Evolutionary conservation across 225 moss, liverwort and hornwort species (phyloP), one percentile per base, ranked within the genome.

Genomic region (Climacium dendroides): DNA sequence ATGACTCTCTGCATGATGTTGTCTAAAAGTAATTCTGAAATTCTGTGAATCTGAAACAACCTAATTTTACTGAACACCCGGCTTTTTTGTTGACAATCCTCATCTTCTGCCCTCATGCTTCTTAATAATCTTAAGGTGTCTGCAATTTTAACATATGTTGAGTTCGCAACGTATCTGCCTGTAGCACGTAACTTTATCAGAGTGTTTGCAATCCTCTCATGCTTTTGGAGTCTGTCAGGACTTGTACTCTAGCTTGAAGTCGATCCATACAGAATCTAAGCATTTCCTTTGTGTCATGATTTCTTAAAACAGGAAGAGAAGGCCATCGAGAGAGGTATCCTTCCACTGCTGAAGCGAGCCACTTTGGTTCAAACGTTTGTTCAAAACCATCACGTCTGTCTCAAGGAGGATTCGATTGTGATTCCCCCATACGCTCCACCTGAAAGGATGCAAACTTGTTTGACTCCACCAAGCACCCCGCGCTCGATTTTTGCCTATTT

Each of bases 401-500:
- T 98, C 79, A 96, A 98, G 87, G 96, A 98, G 88, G 97, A 95
- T 85, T 98, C 98, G 19, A 98, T 98, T 39, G 97, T 98, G 24
- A 96, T 98, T 29, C 98, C 98, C 39, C 98, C 98, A 18, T 98
- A 98, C 45, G 98, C 97, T 69, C 97, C 98, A 62, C 98, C 96
- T 47, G 95, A 96, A 80, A 93, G 94, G 82, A 97, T 98, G 95
- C 95, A 98, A 93, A 95, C 95, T 25, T 92, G 98, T 28, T 89
- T 97, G n/a, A 95, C 89, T 88, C 95, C 95, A n/a, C 94, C 98
- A 54, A 93, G 81, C 91, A 94, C 89, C 62, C 98, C 98, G 37
- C 96, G 98, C 82, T 98, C 98, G 48, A 95, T 98, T 65, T 98
- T 98, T 88, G 98, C 96, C 25, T 98, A 97, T 81, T 98, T 98